Evolutionary conservation across 192 early-diverging fungal genomes (phyloP), one percentile per base, ranked within the genome.

Genomic region (Chytriomyces hyalinus): DNA sequence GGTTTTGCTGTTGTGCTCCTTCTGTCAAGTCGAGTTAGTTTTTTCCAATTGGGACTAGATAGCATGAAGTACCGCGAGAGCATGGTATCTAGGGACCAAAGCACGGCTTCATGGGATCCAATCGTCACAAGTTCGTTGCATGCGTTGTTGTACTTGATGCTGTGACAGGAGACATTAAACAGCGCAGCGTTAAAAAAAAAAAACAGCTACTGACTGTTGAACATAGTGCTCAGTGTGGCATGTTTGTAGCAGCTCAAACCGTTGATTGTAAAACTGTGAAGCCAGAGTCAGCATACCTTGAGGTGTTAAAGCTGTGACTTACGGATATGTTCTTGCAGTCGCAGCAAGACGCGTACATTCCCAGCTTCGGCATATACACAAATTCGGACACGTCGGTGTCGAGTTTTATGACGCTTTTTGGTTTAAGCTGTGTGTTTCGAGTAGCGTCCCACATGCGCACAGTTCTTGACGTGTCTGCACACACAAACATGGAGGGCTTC

Each of bases 391-490:
- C 47, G 15, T 80, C 80, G 24, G 74, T 75, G 5, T 68, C 11
- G 13, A 86, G 70, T 36, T 65, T 74, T 66, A 77, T 46, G 45
- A 44, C 48, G 5, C n/a, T 26, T 15, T 70, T 62, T n/a, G 75
- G 75, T 36, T 76, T 76, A 20, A 48, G 13, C 10, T 17, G 20
- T n/a, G 67, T 36, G 8, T 28, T 53, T 20, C 78, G 15, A 43
- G 57, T 63, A 49, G 82, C 74, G 65, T 85, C 83, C 83, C 85
- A 85, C 6, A 85, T 63, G 5, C 65, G 75, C 10, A 83, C 59
- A 15, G 61, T 67, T 3, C 73, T 7, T 6, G 71, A 78, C 6
- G 66, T 65, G 66, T 87, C 85, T 15, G 84, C 53, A 11, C 75
- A 63, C 11, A 76, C 82, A 53, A 87, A 78, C 5, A 68, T 78